Evolutionary conservation across 148 eudicot genomes (phyloP).

Genomic region (Dysphania ambrosioides): DNA sequence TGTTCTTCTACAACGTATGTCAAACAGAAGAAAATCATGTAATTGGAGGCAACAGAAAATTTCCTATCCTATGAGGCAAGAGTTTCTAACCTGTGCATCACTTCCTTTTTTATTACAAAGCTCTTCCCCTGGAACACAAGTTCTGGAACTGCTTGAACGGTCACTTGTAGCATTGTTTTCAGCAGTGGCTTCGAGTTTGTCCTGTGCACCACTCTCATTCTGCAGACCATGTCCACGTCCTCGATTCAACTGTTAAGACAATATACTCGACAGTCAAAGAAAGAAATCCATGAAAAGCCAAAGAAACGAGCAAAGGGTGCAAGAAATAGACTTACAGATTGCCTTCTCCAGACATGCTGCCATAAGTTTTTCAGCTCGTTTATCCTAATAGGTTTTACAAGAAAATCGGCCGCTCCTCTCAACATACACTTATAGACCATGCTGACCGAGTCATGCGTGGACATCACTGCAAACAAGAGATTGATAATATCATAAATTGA

Average conservation of each 20-base stretch:
- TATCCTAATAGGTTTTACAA: slow-evolving; percentile 85
- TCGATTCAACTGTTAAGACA: slow-evolving; percentile 35
- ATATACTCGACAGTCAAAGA: neutral
- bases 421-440: slow-evolving; percentile 90
- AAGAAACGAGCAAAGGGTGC: neutral
- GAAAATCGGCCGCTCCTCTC: slow-evolving; percentile 91
- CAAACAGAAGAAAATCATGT: neutral
- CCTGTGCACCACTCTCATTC: slow-evolving; percentile 53
- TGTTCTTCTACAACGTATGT: neutral
- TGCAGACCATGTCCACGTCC: slow-evolving; percentile 38
- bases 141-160: slow-evolving; percentile 67
- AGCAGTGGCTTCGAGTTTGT: slow-evolving; percentile 71
- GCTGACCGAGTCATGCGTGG: slow-evolving; percentile 71
- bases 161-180: slow-evolving; percentile 76
- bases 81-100: slow-evolving; percentile 75
- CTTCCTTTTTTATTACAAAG: slow-evolving; percentile 77
- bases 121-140: slow-evolving; percentile 46
- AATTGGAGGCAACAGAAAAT: neutral
- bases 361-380: slow-evolving; percentile 86
- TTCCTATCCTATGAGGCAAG: neutral
- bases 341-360: slow-evolving; percentile 99
- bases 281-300: neutral
- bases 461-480: slow-evolving; percentile 82
- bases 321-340: slow-evolving; percentile 54
- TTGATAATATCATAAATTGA: slow-evolving; percentile 9